Base-by-base conservation (phyloP, 257 asterid species). In the Solanum pennellii region DNA sequence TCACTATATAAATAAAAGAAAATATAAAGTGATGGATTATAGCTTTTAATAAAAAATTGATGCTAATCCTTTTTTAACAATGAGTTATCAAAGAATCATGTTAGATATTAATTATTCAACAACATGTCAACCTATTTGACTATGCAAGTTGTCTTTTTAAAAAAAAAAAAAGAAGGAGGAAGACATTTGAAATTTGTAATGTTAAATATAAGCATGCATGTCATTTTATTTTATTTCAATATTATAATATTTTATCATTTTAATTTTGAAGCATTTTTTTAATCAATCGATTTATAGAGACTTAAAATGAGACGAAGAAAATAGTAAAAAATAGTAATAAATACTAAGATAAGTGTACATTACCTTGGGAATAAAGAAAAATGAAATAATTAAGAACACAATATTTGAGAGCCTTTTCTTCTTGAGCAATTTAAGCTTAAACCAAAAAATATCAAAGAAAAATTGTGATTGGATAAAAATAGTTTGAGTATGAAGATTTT, bases 401-500 rank as follows among this genome's bases (percentile, higher is more conserved):
- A 49, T 59, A 69, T 31, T 71, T 77, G 25, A 82, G 71, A 60
- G 62, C 91, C 95, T 95, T 95, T 93, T 90, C 97, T 92, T 94
- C 93, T 85, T 88, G 88, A 90, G 95, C 94, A 94, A 94, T 93
- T 88, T 86, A 94, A 88, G 92, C 87, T 74, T 59, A 66, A 3
- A 69, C 76, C 23, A 49, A 83, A 80, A 68, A 23, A 84, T 87
- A 15, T 47, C 77, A 83, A 90, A 60, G 37, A 16, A n/a, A 37
- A 42, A 3, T 37, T 59, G 44, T 21, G 62, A 83, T 52, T 85
- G 86, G 16, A 11, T 44, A 72, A 52, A 84, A 84, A 83, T 88
- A 85, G 86, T 73, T 85, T 91, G 91, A 82, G 90, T 87, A 52
- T 4, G 84, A 88, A 88, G 91, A 74, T 90, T 91, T 89, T 88